A percentile compares a stretch with the other conserved stretches of the same genome.
Evolutionary conservation across 768 basidiomycete species (phyloP).

Genomic region (Pisolithus tinctorius): DNA sequence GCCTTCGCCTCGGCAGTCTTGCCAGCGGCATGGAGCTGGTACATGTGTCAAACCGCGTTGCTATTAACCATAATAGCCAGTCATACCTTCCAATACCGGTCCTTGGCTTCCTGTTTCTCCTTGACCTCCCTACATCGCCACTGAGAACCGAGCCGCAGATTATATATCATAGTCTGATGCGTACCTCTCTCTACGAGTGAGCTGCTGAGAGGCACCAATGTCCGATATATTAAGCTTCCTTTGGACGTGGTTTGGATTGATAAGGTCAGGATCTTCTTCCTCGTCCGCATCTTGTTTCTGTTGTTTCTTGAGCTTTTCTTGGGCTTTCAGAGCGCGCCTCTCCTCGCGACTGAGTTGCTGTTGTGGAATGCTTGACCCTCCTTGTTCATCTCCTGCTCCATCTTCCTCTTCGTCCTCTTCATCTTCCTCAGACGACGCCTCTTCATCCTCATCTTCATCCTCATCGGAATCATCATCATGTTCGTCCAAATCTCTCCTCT

Average conservation of each 20-base stretch:
- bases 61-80: background rate
- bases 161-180: constrained; percentile 4
- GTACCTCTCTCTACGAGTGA: constrained; percentile 62
- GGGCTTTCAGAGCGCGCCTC: constrained; percentile 65
- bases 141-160: background rate
- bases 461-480: constrained; percentile 32
- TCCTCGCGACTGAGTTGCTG: constrained; percentile 66
- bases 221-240: constrained; percentile 77
- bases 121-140: constrained; percentile 67
- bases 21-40: constrained; percentile 64
- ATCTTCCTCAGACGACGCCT: constrained; percentile 35
- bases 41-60: background rate
- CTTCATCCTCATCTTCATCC: constrained; percentile 36
- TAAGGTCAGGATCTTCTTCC: constrained; percentile 61
- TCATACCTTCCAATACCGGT: constrained; percentile 78
- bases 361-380: constrained; percentile 26
- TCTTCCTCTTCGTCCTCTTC: constrained; percentile 37
- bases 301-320: constrained; percentile 32
- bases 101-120: constrained; percentile 86
- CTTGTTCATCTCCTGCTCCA: constrained; percentile 22
- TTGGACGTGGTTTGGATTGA: constrained; percentile 71
- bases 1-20: constrained; percentile 89
- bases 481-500: background rate
- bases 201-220: constrained; percentile 54
- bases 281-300: constrained; percentile 36